Conservation (phyloP, 305 asterid genomes). For the Caryopteris hybrid region DNA sequence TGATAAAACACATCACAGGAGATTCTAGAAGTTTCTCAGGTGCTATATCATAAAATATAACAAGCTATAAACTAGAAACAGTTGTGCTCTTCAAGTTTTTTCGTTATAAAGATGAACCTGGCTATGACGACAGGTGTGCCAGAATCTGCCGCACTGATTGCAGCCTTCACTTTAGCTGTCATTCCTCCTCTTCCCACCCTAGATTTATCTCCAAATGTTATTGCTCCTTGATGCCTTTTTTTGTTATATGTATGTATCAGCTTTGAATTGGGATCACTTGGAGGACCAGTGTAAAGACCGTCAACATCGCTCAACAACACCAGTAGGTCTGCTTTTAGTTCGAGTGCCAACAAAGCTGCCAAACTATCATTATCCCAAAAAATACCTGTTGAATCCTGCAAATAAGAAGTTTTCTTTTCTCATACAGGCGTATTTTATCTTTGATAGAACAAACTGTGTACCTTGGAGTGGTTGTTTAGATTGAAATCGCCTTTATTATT, state of each 20-base stretch:
- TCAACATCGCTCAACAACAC: constrained; percentile 68
- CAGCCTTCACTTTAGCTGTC: constrained; percentile 71
- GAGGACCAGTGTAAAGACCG: constrained; percentile 70
- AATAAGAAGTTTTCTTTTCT: not conserved
- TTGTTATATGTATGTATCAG: constrained; percentile 50
- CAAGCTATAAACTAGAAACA: not conserved
- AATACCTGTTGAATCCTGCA: constrained; percentile 70
- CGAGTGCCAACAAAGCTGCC: constrained; percentile 59
- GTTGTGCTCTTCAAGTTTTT: not conserved
- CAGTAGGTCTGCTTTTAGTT: constrained; percentile 63
- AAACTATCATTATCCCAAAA: constrained; percentile 75
- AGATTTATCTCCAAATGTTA: constrained; percentile 63
- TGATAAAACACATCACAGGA: constrained; percentile 10
- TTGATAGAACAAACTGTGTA: not conserved
- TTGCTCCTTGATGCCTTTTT: constrained; percentile 39
- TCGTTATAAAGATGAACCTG: constrained; percentile 23
- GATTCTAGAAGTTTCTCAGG: not conserved
- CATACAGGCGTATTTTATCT: not conserved
- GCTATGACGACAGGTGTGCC: constrained; percentile 64
- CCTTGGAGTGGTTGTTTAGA: not conserved
- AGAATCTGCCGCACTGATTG: constrained; percentile 47
- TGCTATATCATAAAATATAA: not conserved
- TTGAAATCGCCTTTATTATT: not conserved
- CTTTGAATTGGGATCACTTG: constrained; percentile 54
- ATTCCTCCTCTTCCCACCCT: constrained; percentile 75